Conservation (phyloP, 768 basidiomycete genomes). For the Infundibulicybe gibba region DNA sequence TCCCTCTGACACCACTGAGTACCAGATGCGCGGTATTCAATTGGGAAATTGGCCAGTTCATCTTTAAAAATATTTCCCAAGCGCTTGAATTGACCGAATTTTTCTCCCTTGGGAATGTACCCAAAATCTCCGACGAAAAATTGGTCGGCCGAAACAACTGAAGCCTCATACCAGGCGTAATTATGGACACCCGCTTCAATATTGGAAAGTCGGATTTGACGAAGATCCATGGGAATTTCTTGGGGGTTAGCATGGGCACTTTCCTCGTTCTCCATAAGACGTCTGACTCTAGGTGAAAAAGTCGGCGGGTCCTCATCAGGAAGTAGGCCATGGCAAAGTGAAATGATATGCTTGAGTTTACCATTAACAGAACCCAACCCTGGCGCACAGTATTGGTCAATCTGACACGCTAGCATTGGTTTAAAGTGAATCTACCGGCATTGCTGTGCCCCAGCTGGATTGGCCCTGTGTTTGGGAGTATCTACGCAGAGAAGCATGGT, state of each 20-base stretch:
- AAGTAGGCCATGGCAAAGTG: constrained; percentile 33
- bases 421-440: too few species aligned
- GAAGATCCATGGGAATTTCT: constrained; percentile 21
- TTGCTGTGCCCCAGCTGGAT: too few species aligned
- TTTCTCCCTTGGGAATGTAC: constrained; percentile 30
- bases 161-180: constrained; percentile 35
- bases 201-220: constrained; percentile 32
- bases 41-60: constrained; percentile 14
- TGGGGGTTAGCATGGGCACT: constrained; percentile 31
- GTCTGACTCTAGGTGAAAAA: constrained; percentile 24
- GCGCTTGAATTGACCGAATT: constrained; percentile 33
- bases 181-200: constrained; percentile 29
- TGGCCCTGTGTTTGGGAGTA: constrained; percentile 37
- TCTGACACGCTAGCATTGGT: too few species aligned
- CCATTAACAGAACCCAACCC: too few species aligned
- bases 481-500: constrained; percentile 23
- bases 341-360: too few species aligned
- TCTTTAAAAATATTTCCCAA: constrained; percentile 35
- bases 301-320: constrained; percentile 26
- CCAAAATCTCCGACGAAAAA: constrained; percentile 43
- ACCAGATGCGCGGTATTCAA: constrained; percentile 20
- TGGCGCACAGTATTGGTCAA: too few species aligned
- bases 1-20: constrained; percentile 36
- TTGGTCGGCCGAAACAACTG: constrained; percentile 31
- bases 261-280: too few species aligned